These are phyloP conservation scores for Neurospora discreta DNA, from an alignment of 495 filamentous ascomycete genomes.

Conservation along the genomic window DNA sequence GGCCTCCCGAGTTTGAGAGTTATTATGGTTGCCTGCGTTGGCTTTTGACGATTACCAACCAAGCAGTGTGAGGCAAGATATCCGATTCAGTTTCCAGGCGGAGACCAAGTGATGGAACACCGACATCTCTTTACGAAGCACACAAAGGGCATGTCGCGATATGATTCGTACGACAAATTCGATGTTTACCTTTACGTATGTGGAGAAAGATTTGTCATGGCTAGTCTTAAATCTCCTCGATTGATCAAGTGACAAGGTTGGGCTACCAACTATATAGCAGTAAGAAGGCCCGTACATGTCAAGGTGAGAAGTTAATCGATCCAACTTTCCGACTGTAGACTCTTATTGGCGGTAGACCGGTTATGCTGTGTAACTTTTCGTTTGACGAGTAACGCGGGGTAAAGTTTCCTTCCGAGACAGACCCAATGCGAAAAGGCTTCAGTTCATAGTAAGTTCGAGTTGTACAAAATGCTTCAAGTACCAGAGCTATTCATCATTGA, in stretches of 20 bases:
- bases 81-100: neutral
- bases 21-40: neutral
- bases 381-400: neutral
- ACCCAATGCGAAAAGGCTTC: neutral
- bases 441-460: neutral
- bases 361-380: neutral
- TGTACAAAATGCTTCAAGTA: neutral
- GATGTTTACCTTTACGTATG: neutral
- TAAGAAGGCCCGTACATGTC: neutral
- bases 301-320: neutral
- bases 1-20: neutral
- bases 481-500: neutral
- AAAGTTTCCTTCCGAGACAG: neutral
- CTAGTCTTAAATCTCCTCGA: neutral
- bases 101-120: neutral
- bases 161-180: neutral
- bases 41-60: neutral
- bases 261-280: neutral
- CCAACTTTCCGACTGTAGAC: neutral
- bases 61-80: neutral
- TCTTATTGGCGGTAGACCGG: neutral
- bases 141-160: neutral
- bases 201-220: neutral
- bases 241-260: neutral
- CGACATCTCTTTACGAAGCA: neutral